A percentile compares a stretch with the other conserved stretches of the same genome.
Conservation (phyloP, 306 rosid genomes). For the Corylus americana region DNA sequence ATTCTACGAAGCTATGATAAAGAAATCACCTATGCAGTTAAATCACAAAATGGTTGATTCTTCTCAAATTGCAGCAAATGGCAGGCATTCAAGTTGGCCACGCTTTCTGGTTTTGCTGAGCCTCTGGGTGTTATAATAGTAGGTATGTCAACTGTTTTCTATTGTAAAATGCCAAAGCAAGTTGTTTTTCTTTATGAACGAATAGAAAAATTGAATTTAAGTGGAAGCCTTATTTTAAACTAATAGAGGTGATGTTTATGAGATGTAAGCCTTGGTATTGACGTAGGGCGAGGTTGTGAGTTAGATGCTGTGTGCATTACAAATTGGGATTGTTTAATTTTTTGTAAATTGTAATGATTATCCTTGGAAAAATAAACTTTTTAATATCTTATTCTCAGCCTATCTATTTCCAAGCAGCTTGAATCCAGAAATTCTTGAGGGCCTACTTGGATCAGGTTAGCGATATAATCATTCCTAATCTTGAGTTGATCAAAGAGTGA, state of each 20-base stretch:
- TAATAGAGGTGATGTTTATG: constrained; percentile 14
- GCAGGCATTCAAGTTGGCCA: constrained; percentile 97
- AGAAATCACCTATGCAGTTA: constrained; percentile 19
- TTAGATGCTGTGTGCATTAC: background rate
- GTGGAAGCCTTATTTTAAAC: constrained; percentile 13
- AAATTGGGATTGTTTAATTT: background rate
- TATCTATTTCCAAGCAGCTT: constrained; percentile 91
- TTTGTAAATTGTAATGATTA: background rate
- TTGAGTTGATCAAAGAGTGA: background rate
- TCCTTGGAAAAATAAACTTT: constrained; percentile 16
- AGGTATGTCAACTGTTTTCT: constrained; percentile 56
- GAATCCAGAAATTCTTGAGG: constrained; percentile 91
- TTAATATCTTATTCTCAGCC: constrained; percentile 44
- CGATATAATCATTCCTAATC: constrained; percentile 6
- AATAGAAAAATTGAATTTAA: constrained; percentile 16
- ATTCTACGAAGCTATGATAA: constrained; percentile 20
- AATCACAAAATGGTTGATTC: constrained; percentile 20
- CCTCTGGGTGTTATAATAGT: constrained; percentile 92
- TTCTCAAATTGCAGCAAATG: constrained; percentile 65
- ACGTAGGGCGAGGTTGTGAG: constrained; percentile 15
- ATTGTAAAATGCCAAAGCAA: constrained; percentile 14
- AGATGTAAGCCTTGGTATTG: constrained; percentile 18
- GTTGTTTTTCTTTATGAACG: constrained; percentile 18
- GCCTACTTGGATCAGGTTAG: constrained; percentile 93
- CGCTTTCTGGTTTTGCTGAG: constrained; percentile 97